These are phyloP conservation scores for Colletotrichum sansevieriae DNA, from an alignment of 2,329 filamentous ascomycete species.

Conservation along the genomic window DNA sequence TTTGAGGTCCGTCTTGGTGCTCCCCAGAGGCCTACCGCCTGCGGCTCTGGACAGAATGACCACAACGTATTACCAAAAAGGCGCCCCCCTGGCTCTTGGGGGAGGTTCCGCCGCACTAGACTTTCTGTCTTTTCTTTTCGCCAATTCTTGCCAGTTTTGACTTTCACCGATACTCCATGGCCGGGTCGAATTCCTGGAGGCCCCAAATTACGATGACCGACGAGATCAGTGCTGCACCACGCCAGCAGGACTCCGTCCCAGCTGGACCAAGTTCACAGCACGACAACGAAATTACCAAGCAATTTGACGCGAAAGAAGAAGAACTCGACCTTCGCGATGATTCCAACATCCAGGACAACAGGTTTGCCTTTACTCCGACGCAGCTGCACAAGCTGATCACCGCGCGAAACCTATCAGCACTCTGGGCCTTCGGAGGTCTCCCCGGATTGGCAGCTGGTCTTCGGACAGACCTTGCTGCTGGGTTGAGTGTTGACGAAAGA, in stretches of 20 bases:
- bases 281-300: background rate
- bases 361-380: conserved; percentile 66
- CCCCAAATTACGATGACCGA: conserved; percentile 48
- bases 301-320: conserved; percentile 2
- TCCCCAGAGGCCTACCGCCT: background rate
- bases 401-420: conserved; percentile 62
- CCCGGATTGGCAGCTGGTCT: conserved; percentile 65
- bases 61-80: conserved; percentile 11
- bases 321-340: conserved; percentile 37
- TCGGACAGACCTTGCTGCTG: conserved; percentile 60
- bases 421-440: conserved; percentile 66
- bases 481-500: conserved; percentile 65
- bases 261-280: conserved; percentile 48
- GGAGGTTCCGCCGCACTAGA: background rate
- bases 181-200: conserved; percentile 2
- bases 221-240: conserved; percentile 68
- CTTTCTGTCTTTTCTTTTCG: conserved; percentile 1
- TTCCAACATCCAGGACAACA: conserved; percentile 52
- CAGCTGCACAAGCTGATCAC: conserved; percentile 67
- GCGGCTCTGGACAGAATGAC: background rate
- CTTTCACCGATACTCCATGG: conserved; percentile 6
- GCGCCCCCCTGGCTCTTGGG: background rate
- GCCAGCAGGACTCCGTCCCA: conserved; percentile 60
- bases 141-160: conserved; percentile 19
- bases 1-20: conserved; percentile 22